Percentiles rank a stretch among this genome's conserved stretches.
Evolutionary conservation across 1,139 yeast species (phyloP).

Genomic region (Blastobotrys arbuscula): DNA sequence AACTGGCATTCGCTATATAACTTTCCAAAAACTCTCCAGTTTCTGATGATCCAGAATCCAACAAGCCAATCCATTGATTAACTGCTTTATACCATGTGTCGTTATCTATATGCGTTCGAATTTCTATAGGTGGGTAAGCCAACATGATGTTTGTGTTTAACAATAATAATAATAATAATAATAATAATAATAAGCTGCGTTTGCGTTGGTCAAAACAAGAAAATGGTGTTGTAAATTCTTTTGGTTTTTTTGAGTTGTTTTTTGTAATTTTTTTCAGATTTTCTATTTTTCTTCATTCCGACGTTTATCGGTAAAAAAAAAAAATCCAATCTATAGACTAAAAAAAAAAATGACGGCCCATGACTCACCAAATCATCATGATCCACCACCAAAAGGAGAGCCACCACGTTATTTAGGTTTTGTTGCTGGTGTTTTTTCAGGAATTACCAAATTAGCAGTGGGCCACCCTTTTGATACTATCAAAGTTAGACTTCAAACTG

Average conservation of each 20-base stretch:
- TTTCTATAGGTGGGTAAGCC: slow-evolving; percentile 18
- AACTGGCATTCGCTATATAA: slow-evolving; percentile 4
- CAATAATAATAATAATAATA: neutral
- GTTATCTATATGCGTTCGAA: slow-evolving; percentile 15
- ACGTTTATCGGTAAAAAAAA: too few species aligned
- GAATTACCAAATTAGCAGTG: slow-evolving; percentile 78
- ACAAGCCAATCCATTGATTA: slow-evolving; percentile 15
- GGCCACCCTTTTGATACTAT: slow-evolving; percentile 94
- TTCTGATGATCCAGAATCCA: slow-evolving; percentile 3
- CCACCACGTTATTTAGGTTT: slow-evolving; percentile 46
- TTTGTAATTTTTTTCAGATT: neutral
- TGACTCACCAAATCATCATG: slow-evolving; percentile 13
- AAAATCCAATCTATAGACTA: neutral
- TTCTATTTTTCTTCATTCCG: too few species aligned
- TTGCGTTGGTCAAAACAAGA: neutral
- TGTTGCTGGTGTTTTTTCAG: slow-evolving; percentile 83
- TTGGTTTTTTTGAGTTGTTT: neutral
- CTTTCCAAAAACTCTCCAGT: slow-evolving; percentile 10
- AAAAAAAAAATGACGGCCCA: slow-evolving; percentile 4
- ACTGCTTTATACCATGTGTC: slow-evolving; percentile 19
- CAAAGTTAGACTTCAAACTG: slow-evolving; percentile 82
- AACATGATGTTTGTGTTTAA: slow-evolving; percentile 2
- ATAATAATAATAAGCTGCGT: neutral
- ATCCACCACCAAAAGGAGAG: neutral
- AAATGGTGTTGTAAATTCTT: neutral